phyloP scores from a whole-genome alignment of 495 filamentous ascomycete species.

The Trichocladium uniseriatum region DNA sequence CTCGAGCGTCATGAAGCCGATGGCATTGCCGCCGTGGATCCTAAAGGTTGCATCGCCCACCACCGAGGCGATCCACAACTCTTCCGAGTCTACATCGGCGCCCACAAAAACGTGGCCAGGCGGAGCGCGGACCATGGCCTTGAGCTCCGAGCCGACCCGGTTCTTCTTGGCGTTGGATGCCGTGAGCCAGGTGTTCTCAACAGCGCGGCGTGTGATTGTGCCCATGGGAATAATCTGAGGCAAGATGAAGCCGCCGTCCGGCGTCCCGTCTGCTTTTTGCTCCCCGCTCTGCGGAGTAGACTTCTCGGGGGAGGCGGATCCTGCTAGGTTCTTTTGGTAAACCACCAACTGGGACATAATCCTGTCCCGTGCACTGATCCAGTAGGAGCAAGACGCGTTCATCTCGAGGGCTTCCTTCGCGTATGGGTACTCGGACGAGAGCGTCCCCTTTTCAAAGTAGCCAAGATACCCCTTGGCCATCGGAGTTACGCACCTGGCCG shows the following conservation, averaged over 20 bases:
- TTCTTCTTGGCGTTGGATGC: conserved; percentile 94
- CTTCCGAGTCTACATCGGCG: conserved; percentile 97
- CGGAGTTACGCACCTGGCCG: conserved; percentile 71
- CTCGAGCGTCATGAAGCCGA: conserved; percentile 98
- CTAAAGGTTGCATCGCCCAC: conserved; percentile 91
- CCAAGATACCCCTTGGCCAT: conserved; percentile 81
- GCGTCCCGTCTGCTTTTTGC: conserved; percentile 1
- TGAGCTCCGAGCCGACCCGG: conserved; percentile 91
- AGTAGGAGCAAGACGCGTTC: conserved; percentile 98
- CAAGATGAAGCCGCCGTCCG: conserved; percentile 65
- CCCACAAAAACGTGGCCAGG: conserved; percentile 89
- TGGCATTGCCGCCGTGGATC: conserved; percentile 88
- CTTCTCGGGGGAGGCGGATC: background rate
- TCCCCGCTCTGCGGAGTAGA: background rate
- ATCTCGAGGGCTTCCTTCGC: conserved; percentile 93
- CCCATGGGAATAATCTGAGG: conserved; percentile 99
- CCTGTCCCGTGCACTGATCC: conserved; percentile 88
- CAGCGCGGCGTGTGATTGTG: conserved; percentile 89
- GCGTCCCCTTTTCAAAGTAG: conserved; percentile 82
- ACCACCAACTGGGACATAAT: conserved; percentile 92
- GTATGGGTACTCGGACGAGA: conserved; percentile 78
- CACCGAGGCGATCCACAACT: conserved; percentile 95
- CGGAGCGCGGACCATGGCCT: conserved; percentile 91
- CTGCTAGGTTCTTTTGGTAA: conserved; percentile 55
- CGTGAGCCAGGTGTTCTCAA: conserved; percentile 97